Base-by-base conservation (phyloP, 2,329 filamentous ascomycete genomes). In the Colletotrichum lupini region DNA sequence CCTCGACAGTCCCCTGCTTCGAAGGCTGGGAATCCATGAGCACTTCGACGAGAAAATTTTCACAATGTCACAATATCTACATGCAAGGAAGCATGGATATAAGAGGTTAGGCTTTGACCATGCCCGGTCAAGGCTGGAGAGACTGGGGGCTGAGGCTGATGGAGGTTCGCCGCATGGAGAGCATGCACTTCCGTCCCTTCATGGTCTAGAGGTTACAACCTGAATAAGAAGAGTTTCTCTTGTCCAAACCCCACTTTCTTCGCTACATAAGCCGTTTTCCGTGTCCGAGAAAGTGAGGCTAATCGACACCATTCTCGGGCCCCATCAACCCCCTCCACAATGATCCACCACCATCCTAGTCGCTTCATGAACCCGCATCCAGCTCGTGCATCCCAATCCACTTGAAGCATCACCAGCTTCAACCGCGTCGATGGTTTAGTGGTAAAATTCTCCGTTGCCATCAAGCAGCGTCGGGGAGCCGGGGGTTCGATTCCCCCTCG, bases 371-470 rank as follows among this genome's bases (percentile, higher is more conserved):
- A 49, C 19, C 19, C 19, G 42, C 19, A 49, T 4, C 19, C 28
- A 26, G 42, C 7, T 14, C 2, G 7, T 4, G 0, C 1, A 16
- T 4, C 26, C 26, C 0, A 22, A 28, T 37, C 28, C 7, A 37
- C 11, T 1, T 4, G 12, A 12, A 37, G 16, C 2, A n/a, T 53
- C 30, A 53, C 12, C 14, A 46, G 56, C 19, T 37, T 49, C 16
- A 19, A 37, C 30, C 14, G 65, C 65, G 65, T 58, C 68, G 68
- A 72, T 72, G 68, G 68, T 68, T 72, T 68, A 72, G 64, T 72
- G 64, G 68, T 68, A 72, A 72, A 72, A 72, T 68, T 72, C 57
- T 72, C 64, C 64, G 64, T 68, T 62, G 64, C 64, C 68, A 71
- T 57, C 46, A 7, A 61, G 68, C 68, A 68, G 63, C 56, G 56